A percentile compares a stretch with the other conserved stretches of the same genome.
These are phyloP conservation scores for Colletotrichum sublineola DNA, from an alignment of 2,329 filamentous ascomycete genomes.

Conservation along the genomic window DNA sequence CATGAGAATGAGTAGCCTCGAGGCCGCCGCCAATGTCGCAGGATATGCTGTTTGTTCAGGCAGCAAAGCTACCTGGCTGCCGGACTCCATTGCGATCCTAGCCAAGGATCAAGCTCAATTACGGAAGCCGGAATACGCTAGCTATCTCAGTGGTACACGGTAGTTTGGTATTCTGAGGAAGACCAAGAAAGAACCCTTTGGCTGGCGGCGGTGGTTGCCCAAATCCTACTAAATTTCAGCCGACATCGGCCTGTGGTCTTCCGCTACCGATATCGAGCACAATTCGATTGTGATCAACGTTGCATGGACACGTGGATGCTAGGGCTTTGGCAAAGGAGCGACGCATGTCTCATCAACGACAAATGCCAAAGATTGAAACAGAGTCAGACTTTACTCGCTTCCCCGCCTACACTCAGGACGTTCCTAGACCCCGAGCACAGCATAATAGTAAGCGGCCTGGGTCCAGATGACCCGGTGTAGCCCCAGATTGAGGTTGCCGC, in stretches of 20 bases:
- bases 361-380: constrained; percentile 21
- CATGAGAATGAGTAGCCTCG: constrained; percentile 27
- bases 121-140: not conserved
- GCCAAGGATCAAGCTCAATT: not conserved
- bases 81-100: constrained; percentile 8
- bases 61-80: not conserved
- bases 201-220: not conserved
- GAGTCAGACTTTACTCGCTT: not conserved
- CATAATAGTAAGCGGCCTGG: constrained; percentile 22
- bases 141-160: constrained; percentile 9
- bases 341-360: not conserved
- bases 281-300: constrained; percentile 21
- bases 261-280: constrained; percentile 17
- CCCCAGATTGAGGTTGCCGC: not conserved
- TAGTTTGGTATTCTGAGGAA: not conserved
- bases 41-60: not conserved
- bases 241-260: not conserved
- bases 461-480: constrained; percentile 22
- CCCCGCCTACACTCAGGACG: constrained; percentile 23
- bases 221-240: not conserved
- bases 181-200: not conserved
- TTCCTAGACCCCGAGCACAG: constrained; percentile 13
- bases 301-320: constrained; percentile 26
- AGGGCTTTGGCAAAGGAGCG: constrained; percentile 16
- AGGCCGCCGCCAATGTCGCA: not conserved